Base-by-base conservation (phyloP, 495 filamentous ascomycete species). In the Penicillium pancosmium region DNA sequence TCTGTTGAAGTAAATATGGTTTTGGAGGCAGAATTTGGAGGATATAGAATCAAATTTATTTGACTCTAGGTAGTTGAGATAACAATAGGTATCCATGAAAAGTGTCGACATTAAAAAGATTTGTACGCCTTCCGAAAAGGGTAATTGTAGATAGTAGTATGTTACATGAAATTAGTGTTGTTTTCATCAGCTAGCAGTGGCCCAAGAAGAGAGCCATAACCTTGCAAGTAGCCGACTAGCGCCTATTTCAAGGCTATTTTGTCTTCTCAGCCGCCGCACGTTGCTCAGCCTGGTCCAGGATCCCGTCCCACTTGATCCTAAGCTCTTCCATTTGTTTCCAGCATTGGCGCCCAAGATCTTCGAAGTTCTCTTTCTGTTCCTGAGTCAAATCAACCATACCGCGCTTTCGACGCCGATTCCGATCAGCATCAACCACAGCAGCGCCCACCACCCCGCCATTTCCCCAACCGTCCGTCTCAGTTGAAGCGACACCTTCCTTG, bases 291-390 rank as follows among this genome's bases (percentile, higher is more conserved):
- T 63, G 56, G 67, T 81, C 80, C 54, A 89, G 54, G 67, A 80
- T 82, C 19, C 50, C 70, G 70, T 95, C 92, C 94, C 94, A 98
- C 65, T 84, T 77, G 53, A 72, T 67, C 67, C 94, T 81, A 80
- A 97, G 69, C 72, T 77, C 81, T 78, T 98, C 94, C 85, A 98
- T 92, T 76, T 88, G 76, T 69, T 65, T 80, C 94, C 94, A 98
- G 63, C 83, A 88, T 64, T 78, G 72, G 50, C 83, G 82, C 3
- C 91, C 93, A 41, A 89, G 64, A 56, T 82, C 81, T 75, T 95
- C 91, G 72, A 97, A 97, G 60, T 82, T 74, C 53, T 81, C 83
- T 57, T 80, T 85, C 41, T 76, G 77, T 71, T 93, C 90, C 54
- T 70, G 64, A 3, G 86, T 92, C 44, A 88, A 57, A 62, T 88